phyloP scores from a whole-genome alignment of 345 rosid species.

The Citropsis articulata region DNA sequence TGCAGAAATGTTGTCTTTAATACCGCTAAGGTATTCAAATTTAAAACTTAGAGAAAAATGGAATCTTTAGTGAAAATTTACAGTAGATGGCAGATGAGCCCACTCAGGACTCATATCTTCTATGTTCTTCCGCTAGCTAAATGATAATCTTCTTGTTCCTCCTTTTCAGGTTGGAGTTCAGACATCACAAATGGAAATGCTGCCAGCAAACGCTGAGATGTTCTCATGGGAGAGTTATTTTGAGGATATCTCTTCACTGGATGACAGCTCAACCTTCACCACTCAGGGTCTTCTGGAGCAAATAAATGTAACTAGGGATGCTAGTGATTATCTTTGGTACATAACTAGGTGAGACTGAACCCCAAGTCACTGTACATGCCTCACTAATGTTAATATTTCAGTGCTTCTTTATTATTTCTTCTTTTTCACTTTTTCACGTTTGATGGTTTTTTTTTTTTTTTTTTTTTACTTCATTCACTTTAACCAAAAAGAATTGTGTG shows the following conservation, averaged over 20 bases:
- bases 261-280: slow-evolving; percentile 61
- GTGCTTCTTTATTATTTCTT: background rate
- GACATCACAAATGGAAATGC: slow-evolving; percentile 87
- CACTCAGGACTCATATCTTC: background rate
- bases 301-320: slow-evolving; percentile 82
- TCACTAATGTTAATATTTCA: background rate
- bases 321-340: slow-evolving; percentile 93
- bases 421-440: background rate
- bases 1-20: slow-evolving; percentile 95
- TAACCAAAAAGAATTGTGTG: background rate
- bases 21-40: slow-evolving; percentile 77
- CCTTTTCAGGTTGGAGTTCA: slow-evolving; percentile 84
- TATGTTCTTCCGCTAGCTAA: background rate
- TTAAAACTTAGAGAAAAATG: background rate
- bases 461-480: background rate
- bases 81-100: background rate
- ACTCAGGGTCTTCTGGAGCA: slow-evolving; percentile 83
- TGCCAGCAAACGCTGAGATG: slow-evolving; percentile 53
- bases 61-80: background rate
- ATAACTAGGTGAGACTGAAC: slow-evolving; percentile 63
- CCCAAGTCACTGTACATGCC: background rate
- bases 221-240: slow-evolving; percentile 83
- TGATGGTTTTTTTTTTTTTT: background rate
- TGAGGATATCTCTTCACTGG: slow-evolving; percentile 77
- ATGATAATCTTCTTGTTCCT: background rate